phyloP scores from a whole-genome alignment of 2,329 filamentous ascomycete genomes.

The Verticillium alfalfae region DNA sequence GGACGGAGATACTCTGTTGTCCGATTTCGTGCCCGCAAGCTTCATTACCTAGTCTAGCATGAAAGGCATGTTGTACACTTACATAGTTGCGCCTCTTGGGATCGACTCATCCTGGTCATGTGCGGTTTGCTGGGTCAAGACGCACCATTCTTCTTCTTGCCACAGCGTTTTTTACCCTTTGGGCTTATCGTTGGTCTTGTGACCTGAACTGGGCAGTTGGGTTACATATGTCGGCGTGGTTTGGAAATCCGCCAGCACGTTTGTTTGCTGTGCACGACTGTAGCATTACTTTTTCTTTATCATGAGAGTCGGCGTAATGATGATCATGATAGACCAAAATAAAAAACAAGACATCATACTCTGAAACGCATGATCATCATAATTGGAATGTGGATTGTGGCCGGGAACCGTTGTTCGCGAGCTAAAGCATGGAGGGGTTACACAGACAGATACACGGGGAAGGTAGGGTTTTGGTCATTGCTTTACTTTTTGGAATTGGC shows the following conservation, averaged over 20 bases:
- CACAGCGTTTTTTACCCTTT: not conserved
- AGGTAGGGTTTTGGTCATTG: not conserved
- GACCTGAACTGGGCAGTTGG: not conserved
- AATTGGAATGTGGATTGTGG: too few relatives aligned
- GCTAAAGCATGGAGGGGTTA: not conserved
- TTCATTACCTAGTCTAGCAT: not conserved
- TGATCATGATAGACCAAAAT: not conserved
- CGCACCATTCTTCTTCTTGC: not conserved
- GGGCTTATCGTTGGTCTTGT: not conserved
- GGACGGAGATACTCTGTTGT: constrained; percentile 1
- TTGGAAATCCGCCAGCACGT: not conserved
- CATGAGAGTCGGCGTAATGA: not conserved
- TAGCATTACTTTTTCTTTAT: not conserved
- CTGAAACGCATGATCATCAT: too few relatives aligned
- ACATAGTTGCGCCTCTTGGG: not conserved
- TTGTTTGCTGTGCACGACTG: not conserved
- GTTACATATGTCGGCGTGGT: not conserved
- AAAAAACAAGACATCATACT: not conserved
- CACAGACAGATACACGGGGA: not conserved
- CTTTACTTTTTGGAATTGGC: not conserved
- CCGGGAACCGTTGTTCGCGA: too few relatives aligned
- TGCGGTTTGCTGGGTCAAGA: not conserved
- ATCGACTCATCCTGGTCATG: not conserved
- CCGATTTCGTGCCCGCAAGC: too few relatives aligned
- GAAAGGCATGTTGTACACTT: not conserved